Percentiles rank a stretch among this genome's conserved stretches.
These are phyloP conservation scores for Populus tremula DNA, from an alignment of 345 rosid species.

Conservation along the genomic window DNA sequence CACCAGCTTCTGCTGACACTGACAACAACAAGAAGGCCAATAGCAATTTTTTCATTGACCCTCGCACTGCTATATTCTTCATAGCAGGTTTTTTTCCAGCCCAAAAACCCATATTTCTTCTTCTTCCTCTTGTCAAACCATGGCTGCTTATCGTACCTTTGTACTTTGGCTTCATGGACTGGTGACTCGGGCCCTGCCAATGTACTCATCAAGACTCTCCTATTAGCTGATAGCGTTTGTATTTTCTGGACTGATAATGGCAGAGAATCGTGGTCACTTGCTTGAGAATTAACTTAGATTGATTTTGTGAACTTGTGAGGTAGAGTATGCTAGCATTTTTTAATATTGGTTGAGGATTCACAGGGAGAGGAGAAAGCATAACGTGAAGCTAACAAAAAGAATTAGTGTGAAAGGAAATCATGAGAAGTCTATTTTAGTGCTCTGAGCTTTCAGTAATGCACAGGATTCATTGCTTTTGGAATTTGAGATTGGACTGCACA, in stretches of 20 bases:
- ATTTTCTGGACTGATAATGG: neutral
- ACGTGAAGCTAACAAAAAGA: neutral
- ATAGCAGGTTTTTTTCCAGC: slow-evolving; percentile 19
- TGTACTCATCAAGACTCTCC: slow-evolving; percentile 62
- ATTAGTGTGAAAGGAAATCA: neutral
- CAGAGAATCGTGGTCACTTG: neutral
- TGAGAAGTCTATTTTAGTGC: too few relatives aligned
- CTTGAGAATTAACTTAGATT: neutral
- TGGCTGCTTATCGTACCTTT: slow-evolving; percentile 52
- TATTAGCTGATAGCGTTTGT: neutral
- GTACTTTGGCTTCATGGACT: slow-evolving; percentile 83
- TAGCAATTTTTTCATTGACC: slow-evolving; percentile 3
- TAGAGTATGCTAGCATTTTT: neutral
- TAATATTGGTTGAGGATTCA: neutral
- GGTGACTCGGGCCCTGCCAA: slow-evolving; percentile 86
- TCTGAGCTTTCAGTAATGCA: too few relatives aligned
- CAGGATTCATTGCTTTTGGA: too few relatives aligned
- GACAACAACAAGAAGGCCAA: neutral
- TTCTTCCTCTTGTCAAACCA: slow-evolving; percentile 17
- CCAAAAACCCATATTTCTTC: neutral
- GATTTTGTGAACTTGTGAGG: neutral
- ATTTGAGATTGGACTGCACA: too few relatives aligned
- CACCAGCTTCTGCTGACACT: neutral
- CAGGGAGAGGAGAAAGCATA: neutral
- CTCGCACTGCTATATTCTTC: slow-evolving; percentile 37